Evolutionary conservation across 148 eudicot genomes (phyloP).

Genomic region (Fallopia convolvulus): DNA sequence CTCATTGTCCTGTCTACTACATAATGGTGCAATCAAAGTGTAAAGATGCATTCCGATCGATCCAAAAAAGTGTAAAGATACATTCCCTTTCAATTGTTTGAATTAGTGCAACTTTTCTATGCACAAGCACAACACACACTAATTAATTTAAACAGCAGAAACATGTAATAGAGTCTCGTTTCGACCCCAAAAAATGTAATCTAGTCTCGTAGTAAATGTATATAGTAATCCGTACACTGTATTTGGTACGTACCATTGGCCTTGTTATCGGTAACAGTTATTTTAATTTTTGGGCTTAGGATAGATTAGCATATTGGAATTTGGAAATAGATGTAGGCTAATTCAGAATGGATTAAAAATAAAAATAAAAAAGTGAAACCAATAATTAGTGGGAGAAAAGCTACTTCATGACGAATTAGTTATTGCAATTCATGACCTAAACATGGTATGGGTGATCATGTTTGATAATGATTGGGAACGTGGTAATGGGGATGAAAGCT

Average conservation of each 20-base stretch:
- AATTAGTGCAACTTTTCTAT: slow-evolving; percentile 12
- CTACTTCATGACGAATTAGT: neutral
- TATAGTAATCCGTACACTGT: no score
- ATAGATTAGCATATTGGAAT: neutral
- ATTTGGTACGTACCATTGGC: no score
- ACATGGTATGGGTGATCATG: neutral
- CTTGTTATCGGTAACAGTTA: neutral
- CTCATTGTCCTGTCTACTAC: slow-evolving; percentile 23
- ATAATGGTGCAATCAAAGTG: slow-evolving; percentile 18
- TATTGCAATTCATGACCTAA: neutral
- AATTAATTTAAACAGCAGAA: no score
- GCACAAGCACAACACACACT: neutral
- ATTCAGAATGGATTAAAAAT: neutral
- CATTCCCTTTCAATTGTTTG: slow-evolving; percentile 28
- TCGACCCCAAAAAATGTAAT: no score
- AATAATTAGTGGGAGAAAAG: no score
- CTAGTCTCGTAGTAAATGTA: no score
- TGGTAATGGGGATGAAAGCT: neutral
- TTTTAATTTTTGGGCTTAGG: neutral
- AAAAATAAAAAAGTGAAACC: no score
- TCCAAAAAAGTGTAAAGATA: slow-evolving; percentile 36
- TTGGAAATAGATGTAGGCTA: no score
- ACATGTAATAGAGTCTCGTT: no score
- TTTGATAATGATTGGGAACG: neutral
- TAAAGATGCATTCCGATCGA: slow-evolving; percentile 41